A percentile compares a stretch with the other conserved stretches of the same genome.
These are phyloP conservation scores for Cryphonectria radicalis DNA, from an alignment of 2,329 filamentous ascomycete genomes.

Conservation along the genomic window DNA sequence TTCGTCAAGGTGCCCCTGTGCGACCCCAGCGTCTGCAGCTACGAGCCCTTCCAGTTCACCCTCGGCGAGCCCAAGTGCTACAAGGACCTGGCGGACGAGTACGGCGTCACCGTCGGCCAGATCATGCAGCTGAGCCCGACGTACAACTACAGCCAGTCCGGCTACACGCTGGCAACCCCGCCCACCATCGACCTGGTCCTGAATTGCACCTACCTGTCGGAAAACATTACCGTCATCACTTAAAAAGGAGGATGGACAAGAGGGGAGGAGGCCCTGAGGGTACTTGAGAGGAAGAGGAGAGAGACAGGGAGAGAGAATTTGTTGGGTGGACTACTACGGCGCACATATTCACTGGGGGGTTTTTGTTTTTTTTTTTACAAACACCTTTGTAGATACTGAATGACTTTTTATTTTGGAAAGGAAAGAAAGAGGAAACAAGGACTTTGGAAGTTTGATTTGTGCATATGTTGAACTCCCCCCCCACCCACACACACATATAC, in stretches of 20 bases:
- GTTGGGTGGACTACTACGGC: not conserved
- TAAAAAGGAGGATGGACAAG: not conserved
- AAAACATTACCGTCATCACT: constrained; percentile 11
- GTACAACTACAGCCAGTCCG: constrained; percentile 6
- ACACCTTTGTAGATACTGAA: not conserved
- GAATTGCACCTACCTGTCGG: constrained; percentile 4
- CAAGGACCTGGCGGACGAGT: constrained; percentile 22
- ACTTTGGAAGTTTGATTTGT: no score
- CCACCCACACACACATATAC: no score
- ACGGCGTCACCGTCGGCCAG: constrained; percentile 13
- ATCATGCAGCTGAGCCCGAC: constrained; percentile 11
- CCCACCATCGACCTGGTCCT: constrained; percentile 9
- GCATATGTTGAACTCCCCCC: no score
- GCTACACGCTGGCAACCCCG: not conserved
- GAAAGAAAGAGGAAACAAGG: not conserved
- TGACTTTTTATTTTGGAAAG: no score
- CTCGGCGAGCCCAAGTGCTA: constrained; percentile 3
- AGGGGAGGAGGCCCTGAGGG: not conserved
- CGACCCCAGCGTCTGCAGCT: constrained; percentile 2
- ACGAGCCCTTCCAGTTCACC: constrained; percentile 16
- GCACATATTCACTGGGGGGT: not conserved
- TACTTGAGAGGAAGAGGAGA: no score
- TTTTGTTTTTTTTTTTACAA: no score
- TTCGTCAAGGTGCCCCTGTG: constrained; percentile 21
- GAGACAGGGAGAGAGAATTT: not conserved